Conservation (phyloP, 2,329 filamentous ascomycete genomes). For the Penicillium polonicum region DNA sequence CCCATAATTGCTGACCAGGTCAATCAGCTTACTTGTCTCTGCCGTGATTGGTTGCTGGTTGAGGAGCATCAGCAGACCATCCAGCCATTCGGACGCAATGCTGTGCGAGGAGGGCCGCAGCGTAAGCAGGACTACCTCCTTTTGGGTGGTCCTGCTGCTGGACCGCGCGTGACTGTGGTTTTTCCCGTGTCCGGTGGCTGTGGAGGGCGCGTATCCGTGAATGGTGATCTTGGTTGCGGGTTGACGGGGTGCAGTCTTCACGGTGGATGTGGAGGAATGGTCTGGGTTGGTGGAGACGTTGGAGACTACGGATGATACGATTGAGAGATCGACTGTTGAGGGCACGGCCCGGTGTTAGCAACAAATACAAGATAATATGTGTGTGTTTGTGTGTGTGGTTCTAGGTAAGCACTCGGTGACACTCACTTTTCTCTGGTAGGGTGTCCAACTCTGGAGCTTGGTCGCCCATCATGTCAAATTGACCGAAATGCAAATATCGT, state of each 20-base stretch:
- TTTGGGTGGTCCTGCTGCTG: slow-evolving; percentile 39
- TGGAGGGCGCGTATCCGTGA: slow-evolving; percentile 62
- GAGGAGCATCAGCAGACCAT: slow-evolving; percentile 89
- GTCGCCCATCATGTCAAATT: slow-evolving; percentile 67
- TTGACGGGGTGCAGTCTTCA: slow-evolving; percentile 43
- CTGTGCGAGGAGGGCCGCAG: slow-evolving; percentile 77
- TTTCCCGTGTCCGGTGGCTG: slow-evolving; percentile 37
- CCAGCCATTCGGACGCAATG: slow-evolving; percentile 92
- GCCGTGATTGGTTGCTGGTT: slow-evolving; percentile 96
- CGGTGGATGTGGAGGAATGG: slow-evolving; percentile 48
- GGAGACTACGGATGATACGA: slow-evolving; percentile 88
- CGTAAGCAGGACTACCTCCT: slow-evolving; percentile 76
- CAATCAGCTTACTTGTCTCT: slow-evolving; percentile 87
- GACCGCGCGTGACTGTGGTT: slow-evolving; percentile 34
- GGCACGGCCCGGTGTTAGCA: slow-evolving; percentile 6
- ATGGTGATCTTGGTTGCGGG: slow-evolving; percentile 84
- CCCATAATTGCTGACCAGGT: slow-evolving; percentile 83
- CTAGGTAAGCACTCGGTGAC: not conserved
- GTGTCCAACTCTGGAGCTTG: slow-evolving; percentile 70
- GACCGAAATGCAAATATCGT: slow-evolving; percentile 83
- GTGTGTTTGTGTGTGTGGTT: not conserved
- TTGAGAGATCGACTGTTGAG: slow-evolving; percentile 69
- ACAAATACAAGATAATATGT: not conserved
- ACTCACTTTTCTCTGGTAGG: slow-evolving; percentile 69
- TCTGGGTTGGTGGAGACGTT: slow-evolving; percentile 73